Percentiles rank a stretch among this genome's conserved stretches.
These are phyloP conservation scores for Stylonectria norvegica DNA, from an alignment of 2,329 filamentous ascomycete species.

Conservation along the genomic window DNA sequence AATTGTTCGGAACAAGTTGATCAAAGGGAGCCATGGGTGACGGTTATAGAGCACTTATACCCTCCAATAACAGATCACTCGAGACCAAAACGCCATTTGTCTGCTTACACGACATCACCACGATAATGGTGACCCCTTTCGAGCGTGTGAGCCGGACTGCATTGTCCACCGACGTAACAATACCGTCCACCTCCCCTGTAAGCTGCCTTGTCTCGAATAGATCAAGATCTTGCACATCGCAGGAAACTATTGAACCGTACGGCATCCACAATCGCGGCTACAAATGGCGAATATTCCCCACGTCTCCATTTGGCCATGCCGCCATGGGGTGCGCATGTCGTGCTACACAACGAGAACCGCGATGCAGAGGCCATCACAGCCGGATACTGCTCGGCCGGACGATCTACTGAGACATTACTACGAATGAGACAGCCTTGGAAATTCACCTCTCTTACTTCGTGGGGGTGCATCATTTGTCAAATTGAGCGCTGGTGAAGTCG, in stretches of 20 bases:
- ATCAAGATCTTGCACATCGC: slow-evolving; percentile 12
- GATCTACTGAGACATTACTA: slow-evolving; percentile 17
- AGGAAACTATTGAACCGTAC: slow-evolving; percentile 6
- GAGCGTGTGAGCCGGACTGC: no score
- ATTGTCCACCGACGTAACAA: not conserved
- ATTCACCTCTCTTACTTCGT: not conserved
- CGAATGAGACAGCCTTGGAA: slow-evolving; percentile 12
- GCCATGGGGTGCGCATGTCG: slow-evolving; percentile 2
- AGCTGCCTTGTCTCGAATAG: slow-evolving; percentile 5
- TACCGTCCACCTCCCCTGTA: not conserved
- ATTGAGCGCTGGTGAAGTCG: not conserved
- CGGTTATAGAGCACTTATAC: not conserved
- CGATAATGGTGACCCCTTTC: not conserved
- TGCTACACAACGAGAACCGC: slow-evolving; percentile 4
- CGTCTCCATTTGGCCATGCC: slow-evolving; percentile 1
- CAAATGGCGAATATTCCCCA: slow-evolving; percentile 11
- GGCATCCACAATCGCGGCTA: slow-evolving; percentile 1
- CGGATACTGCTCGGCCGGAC: not conserved
- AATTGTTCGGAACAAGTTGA: not conserved
- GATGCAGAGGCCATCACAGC: not conserved
- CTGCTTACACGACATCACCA: not conserved
- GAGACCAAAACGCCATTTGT: not conserved
- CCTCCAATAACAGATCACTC: not conserved
- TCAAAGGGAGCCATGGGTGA: not conserved
- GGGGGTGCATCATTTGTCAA: slow-evolving; percentile 3